Base-by-base conservation (phyloP, 257 asterid genomes). In the Jasminum sambac region DNA sequence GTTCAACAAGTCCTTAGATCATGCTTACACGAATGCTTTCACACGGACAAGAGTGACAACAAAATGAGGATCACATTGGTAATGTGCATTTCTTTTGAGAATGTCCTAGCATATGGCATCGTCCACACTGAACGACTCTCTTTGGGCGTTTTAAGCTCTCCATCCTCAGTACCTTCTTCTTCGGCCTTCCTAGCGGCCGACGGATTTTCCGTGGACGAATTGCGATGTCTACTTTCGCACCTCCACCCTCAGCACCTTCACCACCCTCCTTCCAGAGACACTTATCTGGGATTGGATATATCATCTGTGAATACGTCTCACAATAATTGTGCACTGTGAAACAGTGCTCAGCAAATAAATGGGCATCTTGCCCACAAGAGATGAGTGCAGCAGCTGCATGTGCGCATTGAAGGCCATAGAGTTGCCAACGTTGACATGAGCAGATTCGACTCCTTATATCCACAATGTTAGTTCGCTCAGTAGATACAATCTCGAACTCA, bases 91-190 rank as follows among this genome's bases (percentile, higher is more conserved):
- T 94, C 84, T 94, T 94, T 77, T 91, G 97, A 66, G 97, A 94
- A 80, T 94, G 96, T 34, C 99, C 99, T 24, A 94, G 80, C 99
- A 94, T 81, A 81, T 85, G 97, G 85, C 99, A 94, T 19, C 97
- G 88, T 16, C 99, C 99, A 34, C 97, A 94, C 70, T 94, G 96
- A 38, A 94, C 97, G 0, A 91, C 84, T 75, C 95, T 75, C 73
- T 91, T 94, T 0, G 97, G 97, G 61, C 99, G 89, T 76, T 93
- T 93, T 48, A 93, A 84, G 57, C 96, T 93, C 86, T 93, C 97
- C 40, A 89, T 76, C 0, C 97, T 83, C 11, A 89, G 88, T 67
- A 94, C 97, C 87, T 88, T 94, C 89, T 88, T 94, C 69, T 93
- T 93, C 26, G 97, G 98, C 72, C 98, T 75, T 17, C 98, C 97